Percentiles rank a stretch among this genome's conserved stretches.
Evolutionary conservation across 257 asterid genomes (phyloP).

Genomic region (Rauvolfia tetraphylla): DNA sequence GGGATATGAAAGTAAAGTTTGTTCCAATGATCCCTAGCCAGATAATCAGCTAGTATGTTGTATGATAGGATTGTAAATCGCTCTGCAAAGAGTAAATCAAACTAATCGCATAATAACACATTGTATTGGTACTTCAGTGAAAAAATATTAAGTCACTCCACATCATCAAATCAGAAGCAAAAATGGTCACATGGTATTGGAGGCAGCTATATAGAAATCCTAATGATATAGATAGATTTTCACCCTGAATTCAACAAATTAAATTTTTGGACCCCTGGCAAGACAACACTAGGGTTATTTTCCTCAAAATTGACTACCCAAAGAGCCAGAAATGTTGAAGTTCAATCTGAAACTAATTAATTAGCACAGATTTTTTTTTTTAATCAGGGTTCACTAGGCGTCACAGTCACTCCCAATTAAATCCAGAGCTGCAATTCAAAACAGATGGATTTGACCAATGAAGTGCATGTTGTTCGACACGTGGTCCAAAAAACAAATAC

Average conservation of each 20-base stretch:
- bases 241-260: neutral
- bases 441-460: neutral
- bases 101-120: slow-evolving; percentile 15
- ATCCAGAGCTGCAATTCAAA: neutral
- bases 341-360: neutral
- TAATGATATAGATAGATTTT: neutral
- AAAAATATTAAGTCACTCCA: slow-evolving; percentile 1
- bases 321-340: neutral
- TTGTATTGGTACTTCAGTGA: neutral
- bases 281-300: neutral
- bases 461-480: neutral
- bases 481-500: neutral
- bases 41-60: slow-evolving; percentile 86
- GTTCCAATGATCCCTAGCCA: slow-evolving; percentile 63
- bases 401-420: neutral
- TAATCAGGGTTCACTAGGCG: neutral
- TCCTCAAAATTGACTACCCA: neutral
- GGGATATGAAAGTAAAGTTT: slow-evolving; percentile 84
- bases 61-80: slow-evolving; percentile 80
- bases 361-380: neutral
- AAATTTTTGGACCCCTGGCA: neutral
- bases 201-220: neutral
- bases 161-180: slow-evolving; percentile 3
- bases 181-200: neutral
- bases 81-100: slow-evolving; percentile 47